phyloP scores from a whole-genome alignment of 148 eudicot genomes.

The Fagopyrum esculentum region DNA sequence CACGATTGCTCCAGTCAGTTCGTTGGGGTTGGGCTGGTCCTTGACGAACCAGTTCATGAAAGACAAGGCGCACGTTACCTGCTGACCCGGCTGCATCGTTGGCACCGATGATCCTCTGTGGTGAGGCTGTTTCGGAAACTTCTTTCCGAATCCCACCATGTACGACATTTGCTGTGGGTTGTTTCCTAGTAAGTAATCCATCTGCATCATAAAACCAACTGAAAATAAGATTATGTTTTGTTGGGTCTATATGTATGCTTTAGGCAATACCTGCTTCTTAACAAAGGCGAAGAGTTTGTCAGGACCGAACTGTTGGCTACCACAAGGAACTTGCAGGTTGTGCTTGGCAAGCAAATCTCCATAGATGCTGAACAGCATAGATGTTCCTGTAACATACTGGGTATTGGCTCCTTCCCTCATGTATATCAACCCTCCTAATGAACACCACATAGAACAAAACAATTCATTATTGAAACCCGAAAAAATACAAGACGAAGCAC shows the following conservation, averaged over 20 bases:
- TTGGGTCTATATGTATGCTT: background rate
- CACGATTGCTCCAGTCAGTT: constrained; percentile 85
- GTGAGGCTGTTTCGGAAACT: constrained; percentile 77
- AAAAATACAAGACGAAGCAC: background rate
- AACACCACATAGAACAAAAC: background rate
- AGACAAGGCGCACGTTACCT: constrained; percentile 43
- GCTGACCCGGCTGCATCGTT: constrained; percentile 14
- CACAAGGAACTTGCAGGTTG: constrained; percentile 54
- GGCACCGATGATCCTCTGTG: constrained; percentile 92
- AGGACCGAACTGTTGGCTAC: constrained; percentile 34
- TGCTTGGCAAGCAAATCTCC: constrained; percentile 53
- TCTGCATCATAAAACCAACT: constrained; percentile 23
- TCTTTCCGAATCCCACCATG: constrained; percentile 83
- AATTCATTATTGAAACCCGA: background rate
- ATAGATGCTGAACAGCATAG: constrained; percentile 57
- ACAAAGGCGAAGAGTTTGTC: constrained; percentile 49
- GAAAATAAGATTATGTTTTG: background rate
- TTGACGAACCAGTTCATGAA: constrained; percentile 45
- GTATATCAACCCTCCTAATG: constrained; percentile 62
- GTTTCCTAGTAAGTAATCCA: constrained; percentile 72
- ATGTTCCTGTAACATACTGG: constrained; percentile 65
- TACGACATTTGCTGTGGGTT: constrained; percentile 74
- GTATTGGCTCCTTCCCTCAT: constrained; percentile 88
- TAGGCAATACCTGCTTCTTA: constrained; percentile 51
- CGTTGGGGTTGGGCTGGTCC: constrained; percentile 56